phyloP scores from a whole-genome alignment of 805 yeast species.

The Wickerhamomyces xylosicus region DNA sequence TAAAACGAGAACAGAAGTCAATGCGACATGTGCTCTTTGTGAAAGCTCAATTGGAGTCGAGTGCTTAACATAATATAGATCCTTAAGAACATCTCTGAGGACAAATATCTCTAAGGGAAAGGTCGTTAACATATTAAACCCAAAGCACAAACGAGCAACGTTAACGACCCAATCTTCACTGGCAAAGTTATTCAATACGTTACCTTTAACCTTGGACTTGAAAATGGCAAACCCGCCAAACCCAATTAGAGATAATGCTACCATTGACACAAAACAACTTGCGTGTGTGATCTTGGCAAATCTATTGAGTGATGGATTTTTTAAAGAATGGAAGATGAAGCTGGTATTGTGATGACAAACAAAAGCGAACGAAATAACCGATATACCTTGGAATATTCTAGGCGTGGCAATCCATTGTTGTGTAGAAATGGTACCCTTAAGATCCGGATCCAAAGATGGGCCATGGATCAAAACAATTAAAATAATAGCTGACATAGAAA shows the following conservation, averaged over 20 bases:
- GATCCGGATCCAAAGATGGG: constrained; percentile 40
- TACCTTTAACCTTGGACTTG: constrained; percentile 74
- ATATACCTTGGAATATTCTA: constrained; percentile 76
- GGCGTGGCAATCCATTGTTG: constrained; percentile 43
- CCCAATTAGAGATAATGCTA: constrained; percentile 72
- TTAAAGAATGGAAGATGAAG: constrained; percentile 77
- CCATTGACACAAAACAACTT: constrained; percentile 72
- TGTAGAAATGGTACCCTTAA: constrained; percentile 37
- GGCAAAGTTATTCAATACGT: constrained; percentile 79
- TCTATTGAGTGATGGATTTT: constrained; percentile 63
- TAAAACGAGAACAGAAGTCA: constrained; percentile 58
- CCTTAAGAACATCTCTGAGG: constrained; percentile 76
- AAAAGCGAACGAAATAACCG: constrained; percentile 91
- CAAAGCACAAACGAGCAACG: constrained; percentile 84
- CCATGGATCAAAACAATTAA: constrained; percentile 65
- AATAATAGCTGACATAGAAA: constrained; percentile 78
- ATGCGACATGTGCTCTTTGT: constrained; percentile 40
- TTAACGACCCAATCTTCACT: constrained; percentile 65
- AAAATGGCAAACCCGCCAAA: constrained; percentile 68
- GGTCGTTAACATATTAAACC: constrained; percentile 86
- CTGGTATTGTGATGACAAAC: constrained; percentile 95
- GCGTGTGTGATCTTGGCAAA: constrained; percentile 75
- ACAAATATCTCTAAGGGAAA: constrained; percentile 88
- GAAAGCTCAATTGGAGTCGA: constrained; percentile 31
- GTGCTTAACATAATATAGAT: constrained; percentile 33